Base-by-base conservation (phyloP, 768 basidiomycete genomes). In the Pleurotus platypus region DNA sequence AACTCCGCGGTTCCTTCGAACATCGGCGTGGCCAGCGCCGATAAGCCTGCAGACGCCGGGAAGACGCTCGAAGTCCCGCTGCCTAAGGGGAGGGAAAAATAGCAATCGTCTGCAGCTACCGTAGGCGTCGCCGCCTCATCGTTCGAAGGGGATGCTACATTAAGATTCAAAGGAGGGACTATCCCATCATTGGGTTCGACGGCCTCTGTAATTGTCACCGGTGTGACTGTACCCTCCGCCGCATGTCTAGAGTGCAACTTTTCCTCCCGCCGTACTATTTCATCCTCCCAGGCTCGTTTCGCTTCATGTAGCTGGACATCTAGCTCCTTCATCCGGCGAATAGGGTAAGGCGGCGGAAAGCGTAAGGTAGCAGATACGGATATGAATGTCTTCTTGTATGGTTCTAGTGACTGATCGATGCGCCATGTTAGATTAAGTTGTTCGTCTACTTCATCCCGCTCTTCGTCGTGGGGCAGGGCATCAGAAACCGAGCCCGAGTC, bases 361-460 rank as follows among this genome's bases (percentile, higher is more conserved):
- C 92, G 84, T 47, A 98, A 75, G 0, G 94, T 93, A 0, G 95
- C 90, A 2, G 95, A 98, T 43, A 94, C 91, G 1, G 97, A 98
- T 27, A 98, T 90, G 65, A 94, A 93, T 1, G 91, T 94, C 59
- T 77, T 84, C 62, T 78, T 75, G 68, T 97, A 99, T 1, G 91
- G 89, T 40, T 89, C 83, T n/a, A 95, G 76, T 0, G 90, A 86
- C 55, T 88, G 78, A 49, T 91, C 84, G 30, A 97, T 93, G 16
- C 91, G 84, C 55, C 81, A 78, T 5, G 93, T 87, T 6, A 94
- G 79, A 46, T 80, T 78, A 22, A 82, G 66, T 57, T 82, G 86
- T 57, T 88, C 87, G 2, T 82, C 87, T 57, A 92, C 90, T 60
- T 86, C 92, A 58, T 84, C 83, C 6, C 81, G 82, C 35, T 89